Percentiles rank a stretch among this genome's conserved stretches.
phyloP scores from a whole-genome alignment of 2,329 filamentous ascomycete genomes.

The Xylaria sp. region DNA sequence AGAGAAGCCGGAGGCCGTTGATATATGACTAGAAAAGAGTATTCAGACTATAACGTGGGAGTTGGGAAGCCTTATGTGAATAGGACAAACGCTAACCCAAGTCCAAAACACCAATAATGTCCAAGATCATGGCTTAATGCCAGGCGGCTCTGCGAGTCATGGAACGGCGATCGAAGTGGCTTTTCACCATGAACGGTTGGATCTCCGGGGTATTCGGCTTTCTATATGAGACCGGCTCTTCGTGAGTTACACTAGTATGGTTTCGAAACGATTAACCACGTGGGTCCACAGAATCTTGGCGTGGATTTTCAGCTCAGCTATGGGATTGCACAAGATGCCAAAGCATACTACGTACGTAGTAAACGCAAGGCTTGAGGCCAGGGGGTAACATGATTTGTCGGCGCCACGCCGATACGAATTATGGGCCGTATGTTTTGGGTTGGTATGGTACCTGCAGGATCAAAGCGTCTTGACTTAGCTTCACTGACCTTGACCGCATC shows the following conservation, averaged over 20 bases:
- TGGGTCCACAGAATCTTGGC: conserved; percentile 29
- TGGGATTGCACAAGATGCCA: conserved; percentile 24
- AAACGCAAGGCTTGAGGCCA: not conserved
- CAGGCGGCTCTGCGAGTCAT: conserved; percentile 18
- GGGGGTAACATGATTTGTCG: conserved; percentile 27
- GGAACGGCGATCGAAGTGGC: conserved; percentile 19
- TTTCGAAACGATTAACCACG: conserved; percentile 29
- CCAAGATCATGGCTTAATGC: conserved; percentile 18
- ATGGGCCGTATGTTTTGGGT: conserved; percentile 7
- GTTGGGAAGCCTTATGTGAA: conserved; percentile 13
- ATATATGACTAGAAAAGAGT: not conserved
- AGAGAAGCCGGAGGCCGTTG: not conserved
- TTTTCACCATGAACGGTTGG: conserved; percentile 5
- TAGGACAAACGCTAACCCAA: conserved; percentile 4
- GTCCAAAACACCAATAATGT: not conserved
- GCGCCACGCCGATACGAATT: conserved; percentile 15
- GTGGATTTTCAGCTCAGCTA: conserved; percentile 24
- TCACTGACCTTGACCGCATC: conserved; percentile 17
- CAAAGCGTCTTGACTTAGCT: conserved; percentile 16
- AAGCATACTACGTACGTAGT: not conserved
- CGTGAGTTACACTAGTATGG: conserved; percentile 16
- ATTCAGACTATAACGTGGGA: not conserved
- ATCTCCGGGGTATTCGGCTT: conserved; percentile 9
- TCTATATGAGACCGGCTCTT: conserved; percentile 25
- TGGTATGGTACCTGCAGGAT: conserved; percentile 33